Conservation (phyloP, 306 rosid genomes). For the Prunus salicina region DNA sequence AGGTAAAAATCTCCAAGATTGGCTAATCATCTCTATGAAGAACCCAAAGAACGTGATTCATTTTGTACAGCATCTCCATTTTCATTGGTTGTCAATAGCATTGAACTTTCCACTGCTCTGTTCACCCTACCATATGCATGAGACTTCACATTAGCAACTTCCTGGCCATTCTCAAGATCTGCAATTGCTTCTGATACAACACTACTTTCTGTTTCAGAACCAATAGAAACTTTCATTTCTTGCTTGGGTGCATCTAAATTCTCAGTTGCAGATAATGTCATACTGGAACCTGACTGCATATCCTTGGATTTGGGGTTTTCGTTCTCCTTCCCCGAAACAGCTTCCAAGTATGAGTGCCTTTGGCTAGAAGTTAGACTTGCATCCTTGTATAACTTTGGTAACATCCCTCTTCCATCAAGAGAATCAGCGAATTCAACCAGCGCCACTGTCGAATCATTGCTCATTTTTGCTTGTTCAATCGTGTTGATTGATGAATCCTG, state of each 20-base stretch:
- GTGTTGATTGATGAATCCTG: conserved; percentile 3
- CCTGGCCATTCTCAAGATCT: neutral
- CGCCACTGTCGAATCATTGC: conserved; percentile 3
- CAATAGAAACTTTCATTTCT: neutral
- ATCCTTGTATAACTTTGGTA: neutral
- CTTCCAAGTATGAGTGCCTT: conserved; percentile 9
- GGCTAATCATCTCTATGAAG: neutral
- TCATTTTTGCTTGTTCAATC: conserved; percentile 12
- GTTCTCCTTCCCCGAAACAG: neutral
- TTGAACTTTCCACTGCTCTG: neutral
- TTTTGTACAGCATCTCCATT: neutral
- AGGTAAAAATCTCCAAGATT: neutral
- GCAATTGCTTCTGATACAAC: neutral
- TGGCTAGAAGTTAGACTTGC: conserved; percentile 3
- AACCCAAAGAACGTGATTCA: neutral
- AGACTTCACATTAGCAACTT: conserved; percentile 2
- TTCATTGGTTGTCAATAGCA: neutral
- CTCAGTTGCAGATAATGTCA: neutral
- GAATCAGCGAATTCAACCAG: conserved; percentile 20
- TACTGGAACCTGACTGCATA: neutral
- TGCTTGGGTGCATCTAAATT: neutral
- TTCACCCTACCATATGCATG: neutral
- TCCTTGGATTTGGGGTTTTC: neutral
- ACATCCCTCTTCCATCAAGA: conserved; percentile 8
- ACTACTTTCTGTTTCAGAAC: neutral